A percentile compares a stretch with the other conserved stretches of the same genome.
Evolutionary conservation across 768 basidiomycete genomes (phyloP).

Genomic region (Podaxis sp.): DNA sequence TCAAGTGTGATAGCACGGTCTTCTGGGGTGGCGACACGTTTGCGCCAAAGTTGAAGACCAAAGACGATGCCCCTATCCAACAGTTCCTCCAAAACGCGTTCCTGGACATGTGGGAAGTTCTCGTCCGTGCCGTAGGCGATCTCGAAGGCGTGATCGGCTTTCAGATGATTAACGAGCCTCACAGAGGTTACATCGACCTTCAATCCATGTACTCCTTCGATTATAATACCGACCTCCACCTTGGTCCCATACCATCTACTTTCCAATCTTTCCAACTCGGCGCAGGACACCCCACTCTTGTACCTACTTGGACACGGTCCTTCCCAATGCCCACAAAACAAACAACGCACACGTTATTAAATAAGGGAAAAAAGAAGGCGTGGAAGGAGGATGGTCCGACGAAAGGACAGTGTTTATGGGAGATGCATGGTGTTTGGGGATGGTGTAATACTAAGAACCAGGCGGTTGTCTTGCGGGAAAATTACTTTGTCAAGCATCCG

Average conservation of each 20-base stretch:
- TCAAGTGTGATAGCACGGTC: slow-evolving; percentile 53
- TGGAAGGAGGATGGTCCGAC: slow-evolving; percentile 80
- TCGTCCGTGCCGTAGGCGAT: slow-evolving; percentile 66
- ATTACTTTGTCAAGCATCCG: slow-evolving; percentile 78
- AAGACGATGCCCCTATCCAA: slow-evolving; percentile 60
- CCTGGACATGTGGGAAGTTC: slow-evolving; percentile 66
- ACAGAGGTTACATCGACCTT: slow-evolving; percentile 86
- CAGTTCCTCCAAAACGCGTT: slow-evolving; percentile 80
- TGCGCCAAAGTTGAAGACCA: slow-evolving; percentile 65
- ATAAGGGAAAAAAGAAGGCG: slow-evolving; percentile 51
- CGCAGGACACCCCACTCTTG: slow-evolving; percentile 74
- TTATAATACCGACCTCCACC: slow-evolving; percentile 92
- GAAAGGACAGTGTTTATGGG: slow-evolving; percentile 74
- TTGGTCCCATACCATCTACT: slow-evolving; percentile 74
- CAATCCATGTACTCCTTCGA: slow-evolving; percentile 81
- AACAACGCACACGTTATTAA: slow-evolving; percentile 55
- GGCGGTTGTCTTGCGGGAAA: slow-evolving; percentile 76
- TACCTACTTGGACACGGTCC: slow-evolving; percentile 79
- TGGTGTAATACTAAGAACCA: slow-evolving; percentile 67
- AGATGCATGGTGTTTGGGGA: slow-evolving; percentile 91
- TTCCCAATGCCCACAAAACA: slow-evolving; percentile 84
- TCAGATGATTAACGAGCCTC: slow-evolving; percentile 95
- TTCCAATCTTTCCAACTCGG: slow-evolving; percentile 92
- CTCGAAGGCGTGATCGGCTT: slow-evolving; percentile 84
- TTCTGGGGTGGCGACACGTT: slow-evolving; percentile 94